A percentile compares a stretch with the other conserved stretches of the same genome.
Conservation (phyloP, 495 filamentous ascomycete genomes). For the Glutinoglossum americanum region DNA sequence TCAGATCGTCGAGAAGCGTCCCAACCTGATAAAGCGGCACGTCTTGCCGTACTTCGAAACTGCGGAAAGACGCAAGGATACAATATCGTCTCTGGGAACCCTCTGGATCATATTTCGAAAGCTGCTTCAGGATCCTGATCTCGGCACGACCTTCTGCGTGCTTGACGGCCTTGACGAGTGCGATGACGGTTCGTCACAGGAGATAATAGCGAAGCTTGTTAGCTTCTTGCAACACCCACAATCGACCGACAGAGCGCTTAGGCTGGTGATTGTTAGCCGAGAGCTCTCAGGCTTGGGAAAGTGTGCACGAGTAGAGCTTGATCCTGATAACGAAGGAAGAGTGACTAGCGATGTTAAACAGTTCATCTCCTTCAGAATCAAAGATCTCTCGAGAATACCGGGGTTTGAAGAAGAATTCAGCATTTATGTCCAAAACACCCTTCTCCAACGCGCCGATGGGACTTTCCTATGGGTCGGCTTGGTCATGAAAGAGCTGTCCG, state of each 20-base stretch:
- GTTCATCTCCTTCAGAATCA: too few relatives aligned
- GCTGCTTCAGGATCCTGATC: neutral
- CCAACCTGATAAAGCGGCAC: too few relatives aligned
- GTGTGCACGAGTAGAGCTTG: neutral
- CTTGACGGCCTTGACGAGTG: neutral
- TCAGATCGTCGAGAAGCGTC: constrained; percentile 4
- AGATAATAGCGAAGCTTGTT: neutral
- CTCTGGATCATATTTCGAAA: neutral
- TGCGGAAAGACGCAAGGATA: too few relatives aligned
- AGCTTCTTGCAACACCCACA: neutral
- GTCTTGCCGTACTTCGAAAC: too few relatives aligned
- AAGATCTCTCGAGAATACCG: neutral
- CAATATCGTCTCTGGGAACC: neutral
- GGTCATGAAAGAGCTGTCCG: neutral
- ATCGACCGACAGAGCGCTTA: neutral
- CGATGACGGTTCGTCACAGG: neutral
- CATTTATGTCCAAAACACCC: neutral
- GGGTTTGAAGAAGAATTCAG: neutral
- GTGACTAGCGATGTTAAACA: too few relatives aligned
- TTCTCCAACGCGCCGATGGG: neutral
- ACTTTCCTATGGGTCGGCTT: neutral
- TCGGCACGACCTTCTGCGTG: neutral
- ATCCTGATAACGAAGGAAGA: neutral
- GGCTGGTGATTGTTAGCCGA: neutral
- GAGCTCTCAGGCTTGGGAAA: neutral